These are phyloP conservation scores for Boletales sp. DNA, from an alignment of 768 basidiomycete species.

Conservation along the genomic window DNA sequence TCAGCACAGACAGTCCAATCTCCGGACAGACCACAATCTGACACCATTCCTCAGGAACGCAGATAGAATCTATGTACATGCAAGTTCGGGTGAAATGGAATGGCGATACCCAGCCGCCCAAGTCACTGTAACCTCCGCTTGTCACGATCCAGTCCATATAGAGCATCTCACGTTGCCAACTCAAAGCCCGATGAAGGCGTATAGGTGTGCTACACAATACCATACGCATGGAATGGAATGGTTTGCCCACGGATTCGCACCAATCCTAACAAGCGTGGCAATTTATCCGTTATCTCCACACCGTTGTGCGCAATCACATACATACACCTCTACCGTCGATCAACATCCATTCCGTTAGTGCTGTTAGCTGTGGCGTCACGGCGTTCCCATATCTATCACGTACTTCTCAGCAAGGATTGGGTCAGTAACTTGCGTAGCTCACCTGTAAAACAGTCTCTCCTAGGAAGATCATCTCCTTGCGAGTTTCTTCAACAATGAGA, in stretches of 20 bases:
- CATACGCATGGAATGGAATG: slow-evolving; percentile 1
- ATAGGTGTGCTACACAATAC: slow-evolving; percentile 10
- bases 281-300: slow-evolving; percentile 30
- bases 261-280: slow-evolving; percentile 19
- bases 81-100: background rate
- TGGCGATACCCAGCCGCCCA: background rate
- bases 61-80: slow-evolving; percentile 7
- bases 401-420: slow-evolving; percentile 10
- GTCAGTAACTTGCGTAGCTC: slow-evolving; percentile 5
- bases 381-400: slow-evolving; percentile 60
- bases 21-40: slow-evolving; percentile 1
- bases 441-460: slow-evolving; percentile 98
- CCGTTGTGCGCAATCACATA: slow-evolving; percentile 2
- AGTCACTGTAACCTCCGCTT: background rate
- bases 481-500: slow-evolving; percentile 92
- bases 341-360: slow-evolving; percentile 30
- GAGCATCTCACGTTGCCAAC: slow-evolving; percentile 7
- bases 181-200: slow-evolving; percentile 8
- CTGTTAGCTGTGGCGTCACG: slow-evolving; percentile 28
- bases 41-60: slow-evolving; percentile 2
- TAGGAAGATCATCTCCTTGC: slow-evolving; percentile 96
- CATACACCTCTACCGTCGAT: slow-evolving; percentile 21
- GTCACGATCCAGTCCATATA: background rate
- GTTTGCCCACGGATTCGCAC: slow-evolving; percentile 4
- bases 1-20: background rate